Evolutionary conservation across 2,329 filamentous ascomycete species (phyloP), one percentile per base, ranked within the genome.

Genomic region (Sordariomycetes sp.): DNA sequence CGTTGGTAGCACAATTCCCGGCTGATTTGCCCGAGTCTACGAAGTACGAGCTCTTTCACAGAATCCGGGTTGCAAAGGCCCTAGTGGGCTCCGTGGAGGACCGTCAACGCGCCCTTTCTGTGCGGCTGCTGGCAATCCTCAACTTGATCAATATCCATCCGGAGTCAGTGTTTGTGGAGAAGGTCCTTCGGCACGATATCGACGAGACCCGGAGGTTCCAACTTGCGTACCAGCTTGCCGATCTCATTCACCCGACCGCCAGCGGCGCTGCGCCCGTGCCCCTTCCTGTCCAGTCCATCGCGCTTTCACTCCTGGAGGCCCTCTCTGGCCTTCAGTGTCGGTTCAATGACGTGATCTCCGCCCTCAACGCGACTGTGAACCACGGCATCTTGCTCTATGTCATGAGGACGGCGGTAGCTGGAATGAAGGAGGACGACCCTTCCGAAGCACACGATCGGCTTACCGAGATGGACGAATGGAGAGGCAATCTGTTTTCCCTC

Each of bases 341-440:
- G 65, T 81, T 86, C 34, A 75, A 83, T 36, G 94, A 99, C 67
- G 86, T 99, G 25, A 85, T 90, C 61, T 85, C 89, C 50, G 90
- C 94, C n/a, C 75, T 99, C 50, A 95, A 90, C 65, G 89, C 95
- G 57, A 96, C 92, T 63, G 92, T 97, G 42, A 97, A 95, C 64
- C 95, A 99, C 64, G 95, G 94, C 15, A 87, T 97, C 34, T 78
- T 99, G 52, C 86, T 97, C 62, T 97, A 96, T 65, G 81, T 96
- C 62, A 86, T 96, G 54, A 83, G 92, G 58, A 96, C 95, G 70
- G 89, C 90, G 10, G 88, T 97, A 58, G 85, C 86, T 20, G 88
- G 90, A 61, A 86, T 99, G 73, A 83, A 79, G 58, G 74, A 74
- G 20, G 77, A 83, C 59, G 74, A 75, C 54, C 58, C 62, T 6